Conservation (phyloP, 140 eudicot species). For the Erigeron philadelphicus region DNA sequence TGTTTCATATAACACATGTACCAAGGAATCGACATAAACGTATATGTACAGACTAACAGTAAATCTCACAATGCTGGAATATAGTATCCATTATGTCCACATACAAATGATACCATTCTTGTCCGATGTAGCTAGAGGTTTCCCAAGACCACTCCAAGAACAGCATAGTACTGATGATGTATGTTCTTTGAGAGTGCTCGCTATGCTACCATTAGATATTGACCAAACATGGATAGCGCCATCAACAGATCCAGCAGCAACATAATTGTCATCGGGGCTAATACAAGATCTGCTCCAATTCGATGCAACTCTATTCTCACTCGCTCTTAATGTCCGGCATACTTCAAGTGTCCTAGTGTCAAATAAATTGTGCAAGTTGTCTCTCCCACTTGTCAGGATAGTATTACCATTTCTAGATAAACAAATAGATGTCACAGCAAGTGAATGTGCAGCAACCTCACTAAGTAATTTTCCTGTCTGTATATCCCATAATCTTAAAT, state of each 20-base stretch:
- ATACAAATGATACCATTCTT: constrained; percentile 66
- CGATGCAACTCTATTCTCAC: constrained; percentile 77
- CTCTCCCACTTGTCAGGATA: constrained; percentile 86
- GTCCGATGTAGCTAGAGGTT: constrained; percentile 78
- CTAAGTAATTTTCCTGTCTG: constrained; percentile 65
- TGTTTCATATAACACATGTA: constrained; percentile 3
- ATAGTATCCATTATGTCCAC: constrained; percentile 47
- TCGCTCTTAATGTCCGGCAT: constrained; percentile 58
- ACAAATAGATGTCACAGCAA: constrained; percentile 64
- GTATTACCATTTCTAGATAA: constrained; percentile 76
- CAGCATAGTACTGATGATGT: constrained; percentile 63
- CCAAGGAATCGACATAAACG: not conserved
- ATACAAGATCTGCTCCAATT: constrained; percentile 96
- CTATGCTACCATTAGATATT: constrained; percentile 48
- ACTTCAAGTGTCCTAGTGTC: constrained; percentile 64
- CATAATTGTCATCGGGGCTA: constrained; percentile 81
- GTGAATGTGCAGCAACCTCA: constrained; percentile 88
- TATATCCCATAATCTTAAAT: constrained; percentile 78
- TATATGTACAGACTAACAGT: constrained; percentile 24
- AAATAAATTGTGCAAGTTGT: constrained; percentile 74
- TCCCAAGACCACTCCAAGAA: constrained; percentile 88
- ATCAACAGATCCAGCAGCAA: constrained; percentile 88
- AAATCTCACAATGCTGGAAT: not conserved
- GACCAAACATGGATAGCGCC: constrained; percentile 85
- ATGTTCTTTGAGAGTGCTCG: constrained; percentile 77